Evolutionary conservation across 2,329 filamentous ascomycete genomes (phyloP), one percentile per base, ranked within the genome.

Genomic region (Aspergillus quadricinctus): DNA sequence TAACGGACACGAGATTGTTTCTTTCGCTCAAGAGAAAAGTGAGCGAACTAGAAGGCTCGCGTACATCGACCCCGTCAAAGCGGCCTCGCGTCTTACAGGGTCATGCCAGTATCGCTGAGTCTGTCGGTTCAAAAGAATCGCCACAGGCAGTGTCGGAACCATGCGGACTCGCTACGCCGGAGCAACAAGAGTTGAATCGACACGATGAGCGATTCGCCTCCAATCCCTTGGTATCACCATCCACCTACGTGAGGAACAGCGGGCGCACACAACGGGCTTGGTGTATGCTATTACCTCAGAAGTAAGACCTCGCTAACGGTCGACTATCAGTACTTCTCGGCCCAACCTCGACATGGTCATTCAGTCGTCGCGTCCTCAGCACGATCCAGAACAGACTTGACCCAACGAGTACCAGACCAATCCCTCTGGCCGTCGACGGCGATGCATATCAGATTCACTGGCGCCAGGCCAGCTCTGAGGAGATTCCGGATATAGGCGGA

Each of bases 261-360:
- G 28, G 49, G 9, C 53, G 19, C 14, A 46, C 51, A 31, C 54
- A 58, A 49, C 56, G 65, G 21, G 57, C 50, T n/a, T 59, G 57
- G 46, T 52, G 62, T 64, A 62, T 9, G 61, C 54, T 8, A 17
- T 49, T 37, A 1, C 14, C 0, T 6, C 17, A 0, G 4, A 17
- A 5, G 4, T 3, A 40, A n/a, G 37, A 23, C 10, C 49, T 56
- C 27, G 60, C 43, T n/a, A 9, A 14, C 25, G 14, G 14, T 19
- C 17, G 19, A 2, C 14, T 4, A 43, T 2, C 27, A 81, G 79
- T 75, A 52, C 82, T 81, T 53, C 74, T 83, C 6, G 80, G 80
- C 0, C 79, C 78, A 1, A 81, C 80, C 0, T 82, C 80, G 2
- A 82, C 80, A 27, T 83, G 80, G 80, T 81, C 80, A 0, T 83